Evolutionary conservation across 257 asterid genomes (phyloP).

Genomic region (Solanum clarkiae): DNA sequence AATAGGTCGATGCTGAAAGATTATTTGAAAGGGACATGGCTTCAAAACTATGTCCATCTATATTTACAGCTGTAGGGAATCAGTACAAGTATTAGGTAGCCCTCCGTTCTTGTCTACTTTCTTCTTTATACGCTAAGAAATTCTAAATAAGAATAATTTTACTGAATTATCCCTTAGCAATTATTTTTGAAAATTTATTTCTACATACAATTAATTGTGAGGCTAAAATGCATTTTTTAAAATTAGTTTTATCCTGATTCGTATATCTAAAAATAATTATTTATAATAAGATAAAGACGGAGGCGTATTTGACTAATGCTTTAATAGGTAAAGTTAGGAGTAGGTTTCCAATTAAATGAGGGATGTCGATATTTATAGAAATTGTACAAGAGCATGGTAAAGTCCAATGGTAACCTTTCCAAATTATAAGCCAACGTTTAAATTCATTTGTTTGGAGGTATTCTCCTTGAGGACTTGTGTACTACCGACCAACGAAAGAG

Average conservation of each 20-base stretch:
- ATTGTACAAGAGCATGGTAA: background rate
- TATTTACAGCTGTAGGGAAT: constrained; percentile 23
- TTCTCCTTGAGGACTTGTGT: background rate
- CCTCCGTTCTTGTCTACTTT: background rate
- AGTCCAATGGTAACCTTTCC: background rate
- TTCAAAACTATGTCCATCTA: constrained; percentile 11
- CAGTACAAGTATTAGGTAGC: background rate
- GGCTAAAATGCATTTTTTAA: too few relatives aligned
- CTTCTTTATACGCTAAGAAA: background rate
- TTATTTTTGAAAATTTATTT: too few relatives aligned
- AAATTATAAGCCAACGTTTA: background rate
- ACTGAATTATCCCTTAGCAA: rapidly evolving
- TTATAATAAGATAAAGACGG: too few relatives aligned
- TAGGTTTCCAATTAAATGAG: background rate
- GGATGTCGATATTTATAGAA: background rate
- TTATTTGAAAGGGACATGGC: background rate
- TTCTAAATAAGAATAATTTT: too few relatives aligned
- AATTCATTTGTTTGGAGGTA: background rate
- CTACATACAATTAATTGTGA: too few relatives aligned
- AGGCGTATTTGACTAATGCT: background rate
- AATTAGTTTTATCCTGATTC: too few relatives aligned
- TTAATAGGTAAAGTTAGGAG: background rate
- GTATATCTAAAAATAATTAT: too few relatives aligned
- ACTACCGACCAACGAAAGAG: background rate
- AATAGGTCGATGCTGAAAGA: background rate